Evolutionary conservation across 2,329 filamentous ascomycete species (phyloP).

Genomic region (Fusarium lateritium): DNA sequence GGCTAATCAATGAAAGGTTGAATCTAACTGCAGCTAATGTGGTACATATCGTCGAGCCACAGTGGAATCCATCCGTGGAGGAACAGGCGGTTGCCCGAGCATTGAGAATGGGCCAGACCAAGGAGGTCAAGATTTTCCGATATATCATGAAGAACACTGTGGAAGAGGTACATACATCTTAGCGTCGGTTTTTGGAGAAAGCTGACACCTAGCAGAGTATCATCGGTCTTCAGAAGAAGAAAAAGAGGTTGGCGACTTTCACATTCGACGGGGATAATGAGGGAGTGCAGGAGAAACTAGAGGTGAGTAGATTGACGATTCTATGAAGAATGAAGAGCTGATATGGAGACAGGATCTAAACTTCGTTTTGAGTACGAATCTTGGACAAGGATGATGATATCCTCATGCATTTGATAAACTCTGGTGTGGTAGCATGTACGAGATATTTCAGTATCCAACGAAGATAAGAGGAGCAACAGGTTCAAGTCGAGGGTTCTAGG

Average conservation of each 20-base stretch:
- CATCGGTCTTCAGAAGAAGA: slow-evolving; percentile 16
- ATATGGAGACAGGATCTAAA: neutral
- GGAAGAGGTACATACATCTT: slow-evolving; percentile 14
- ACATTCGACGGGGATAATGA: neutral
- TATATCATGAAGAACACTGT: slow-evolving; percentile 25
- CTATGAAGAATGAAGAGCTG: neutral
- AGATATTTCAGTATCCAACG: too few relatives aligned
- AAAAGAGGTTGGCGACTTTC: slow-evolving; percentile 18
- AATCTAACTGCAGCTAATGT: slow-evolving; percentile 19
- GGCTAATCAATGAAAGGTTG: neutral
- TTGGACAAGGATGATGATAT: neutral
- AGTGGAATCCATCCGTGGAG: slow-evolving; percentile 33
- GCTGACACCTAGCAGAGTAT: slow-evolving; percentile 10
- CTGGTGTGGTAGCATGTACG: too few relatives aligned
- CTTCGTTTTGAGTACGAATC: neutral
- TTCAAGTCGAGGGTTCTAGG: too few relatives aligned
- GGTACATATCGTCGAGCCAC: slow-evolving; percentile 28
- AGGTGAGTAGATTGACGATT: neutral
- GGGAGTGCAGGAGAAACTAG: slow-evolving; percentile 14
- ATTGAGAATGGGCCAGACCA: slow-evolving; percentile 22
- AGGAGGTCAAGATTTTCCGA: slow-evolving; percentile 22
- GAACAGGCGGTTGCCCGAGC: slow-evolving; percentile 24
- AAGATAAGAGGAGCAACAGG: too few relatives aligned
- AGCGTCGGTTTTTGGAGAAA: too few relatives aligned
- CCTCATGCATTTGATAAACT: too few relatives aligned